Conservation (phyloP, 108 stramenopile genomes). For the Poteriospumella lacustris region DNA sequence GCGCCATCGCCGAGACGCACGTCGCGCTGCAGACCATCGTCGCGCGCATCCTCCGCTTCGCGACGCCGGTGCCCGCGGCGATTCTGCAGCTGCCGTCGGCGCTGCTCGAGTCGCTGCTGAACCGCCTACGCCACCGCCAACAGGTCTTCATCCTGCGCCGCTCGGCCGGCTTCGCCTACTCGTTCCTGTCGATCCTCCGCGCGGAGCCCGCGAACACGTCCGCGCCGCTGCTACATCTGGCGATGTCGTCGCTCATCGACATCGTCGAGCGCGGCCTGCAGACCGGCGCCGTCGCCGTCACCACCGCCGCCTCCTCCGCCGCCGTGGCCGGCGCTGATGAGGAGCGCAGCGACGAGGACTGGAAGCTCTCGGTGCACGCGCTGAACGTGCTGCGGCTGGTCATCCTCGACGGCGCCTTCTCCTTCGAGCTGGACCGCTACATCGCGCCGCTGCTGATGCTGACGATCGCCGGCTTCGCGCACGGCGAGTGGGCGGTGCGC, state of each 20-base stretch:
- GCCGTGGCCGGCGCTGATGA: background rate
- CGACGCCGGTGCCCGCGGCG: constrained; percentile 9
- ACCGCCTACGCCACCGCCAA: constrained; percentile 24
- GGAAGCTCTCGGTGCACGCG: constrained; percentile 37
- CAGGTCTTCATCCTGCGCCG: constrained; percentile 46
- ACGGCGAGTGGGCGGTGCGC: constrained; percentile 42
- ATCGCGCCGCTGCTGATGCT: constrained; percentile 14
- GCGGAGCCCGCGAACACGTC: constrained; percentile 41
- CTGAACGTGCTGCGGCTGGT: constrained; percentile 44
- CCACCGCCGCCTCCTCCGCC: background rate
- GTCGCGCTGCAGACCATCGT: constrained; percentile 39
- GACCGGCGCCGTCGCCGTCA: background rate
- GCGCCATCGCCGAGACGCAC: constrained; percentile 34
- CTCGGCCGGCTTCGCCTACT: constrained; percentile 40
- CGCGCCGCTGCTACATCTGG: constrained; percentile 33
- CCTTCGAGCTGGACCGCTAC: constrained; percentile 26
- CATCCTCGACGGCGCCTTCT: constrained; percentile 43
- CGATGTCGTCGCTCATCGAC: constrained; percentile 14
- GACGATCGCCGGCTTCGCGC: constrained; percentile 35
- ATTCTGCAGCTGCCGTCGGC: constrained; percentile 23
- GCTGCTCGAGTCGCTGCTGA: constrained; percentile 38
- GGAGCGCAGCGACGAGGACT: constrained; percentile 20
- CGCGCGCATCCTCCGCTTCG: constrained; percentile 33
- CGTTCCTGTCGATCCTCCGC: constrained; percentile 42
- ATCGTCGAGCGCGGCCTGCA: background rate